Base-by-base conservation (phyloP, 495 filamentous ascomycete genomes). In the Sporormia fimetaria region DNA sequence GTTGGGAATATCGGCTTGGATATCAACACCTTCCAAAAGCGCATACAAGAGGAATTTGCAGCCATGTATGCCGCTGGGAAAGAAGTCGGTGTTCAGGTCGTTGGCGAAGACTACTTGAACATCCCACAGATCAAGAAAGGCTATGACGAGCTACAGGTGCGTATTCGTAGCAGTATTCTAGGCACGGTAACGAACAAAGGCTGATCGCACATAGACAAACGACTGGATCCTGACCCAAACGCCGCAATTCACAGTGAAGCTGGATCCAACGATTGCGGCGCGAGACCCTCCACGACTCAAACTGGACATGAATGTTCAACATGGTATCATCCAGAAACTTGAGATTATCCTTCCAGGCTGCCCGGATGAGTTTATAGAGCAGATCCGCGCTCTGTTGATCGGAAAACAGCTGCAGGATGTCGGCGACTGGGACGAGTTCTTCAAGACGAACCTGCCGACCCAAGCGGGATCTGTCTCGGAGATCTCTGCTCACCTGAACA, bases 201-300 rank as follows among this genome's bases (percentile, higher is more conserved):
- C 47, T 43, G 18, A 48, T 12, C 26, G 18, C 36, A 17, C 36
- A 21, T 21, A 82, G 74, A 84, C 81, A 0, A 54, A 62, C 4
- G 76, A 80, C 9, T 93, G 84, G 83, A 78, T 80, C 49, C 92
- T 78, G 57, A 70, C 68, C 2, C 83, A 93, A 58, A 94, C 87
- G 14, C 87, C 87, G 0, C 74, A 79, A 51, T 94, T 95, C 57
- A 80, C 73, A 17, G 18, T 49, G 7, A 25, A 21, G 11, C 0
- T 32, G n/a, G 10, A 7, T 2, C 12, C n/a, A n/a, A n/a, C n/a
- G n/a, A n/a, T n/a, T n/a, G n/a, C n/a, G n/a, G n/a, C n/a, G n/a
- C n/a, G n/a, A n/a, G n/a, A n/a, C 17, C 15, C 9, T 11, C 16
- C 22, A 25, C 18, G 20, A 30, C 18, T 33, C 20, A 11, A 29